phyloP scores from a whole-genome alignment of 106 monocot species.

The Dendrobium catenatum region DNA sequence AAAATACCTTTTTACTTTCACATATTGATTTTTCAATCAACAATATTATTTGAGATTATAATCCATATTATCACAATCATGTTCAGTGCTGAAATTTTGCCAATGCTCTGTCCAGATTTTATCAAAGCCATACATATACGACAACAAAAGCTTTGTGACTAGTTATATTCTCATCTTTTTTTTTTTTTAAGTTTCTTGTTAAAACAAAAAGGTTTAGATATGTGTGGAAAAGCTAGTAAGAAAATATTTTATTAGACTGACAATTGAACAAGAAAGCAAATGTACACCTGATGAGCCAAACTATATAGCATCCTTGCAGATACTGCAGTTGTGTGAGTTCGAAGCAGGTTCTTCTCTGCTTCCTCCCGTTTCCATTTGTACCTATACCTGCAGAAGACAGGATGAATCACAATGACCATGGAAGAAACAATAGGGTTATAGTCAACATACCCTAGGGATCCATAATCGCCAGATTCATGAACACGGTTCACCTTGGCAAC shows the following conservation, averaged over 20 bases:
- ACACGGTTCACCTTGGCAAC: slow-evolving; percentile 65
- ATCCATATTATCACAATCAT: neutral
- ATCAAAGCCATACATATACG: neutral
- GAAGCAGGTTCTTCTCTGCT: slow-evolving; percentile 87
- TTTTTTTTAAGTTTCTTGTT: neutral
- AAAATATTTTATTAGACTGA: neutral
- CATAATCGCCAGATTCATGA: slow-evolving; percentile 89
- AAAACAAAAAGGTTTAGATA: neutral
- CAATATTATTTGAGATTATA: neutral
- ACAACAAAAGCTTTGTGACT: neutral
- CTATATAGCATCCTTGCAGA: slow-evolving; percentile 92
- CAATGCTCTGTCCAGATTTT: neutral
- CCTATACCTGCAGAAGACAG: slow-evolving; percentile 45
- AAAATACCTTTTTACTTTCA: neutral
- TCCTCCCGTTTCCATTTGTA: slow-evolving; percentile 98
- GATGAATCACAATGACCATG: slow-evolving; percentile 4
- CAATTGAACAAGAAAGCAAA: neutral
- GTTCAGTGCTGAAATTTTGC: neutral
- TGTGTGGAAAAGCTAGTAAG: neutral
- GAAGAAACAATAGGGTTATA: slow-evolving; percentile 4
- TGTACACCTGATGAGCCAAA: slow-evolving; percentile 66
- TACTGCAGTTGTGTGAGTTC: slow-evolving; percentile 98
- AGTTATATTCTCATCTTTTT: neutral
- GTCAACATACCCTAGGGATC: slow-evolving; percentile 77
- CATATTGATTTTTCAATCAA: neutral